These are phyloP conservation scores for Clavispora fructus DNA, from an alignment of 805 yeast species.

Conservation along the genomic window DNA sequence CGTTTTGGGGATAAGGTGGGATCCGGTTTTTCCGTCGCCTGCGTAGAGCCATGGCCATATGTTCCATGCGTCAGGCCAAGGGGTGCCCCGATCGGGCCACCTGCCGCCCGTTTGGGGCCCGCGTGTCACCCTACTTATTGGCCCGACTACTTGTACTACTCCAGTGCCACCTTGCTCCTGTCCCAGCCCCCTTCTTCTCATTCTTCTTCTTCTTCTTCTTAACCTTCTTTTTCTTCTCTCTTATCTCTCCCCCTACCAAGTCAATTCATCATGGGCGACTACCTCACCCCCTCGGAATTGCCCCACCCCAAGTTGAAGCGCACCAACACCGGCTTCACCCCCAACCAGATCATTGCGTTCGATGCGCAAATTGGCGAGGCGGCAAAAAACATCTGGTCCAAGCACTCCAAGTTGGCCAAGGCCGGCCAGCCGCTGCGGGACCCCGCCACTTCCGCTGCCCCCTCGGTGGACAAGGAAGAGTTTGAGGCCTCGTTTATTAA, in stretches of 20 bases:
- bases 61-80: not conserved
- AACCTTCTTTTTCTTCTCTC: not conserved
- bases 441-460: conserved; percentile 15
- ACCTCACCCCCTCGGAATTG: conserved; percentile 32
- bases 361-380: conserved; percentile 77
- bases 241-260: not conserved
- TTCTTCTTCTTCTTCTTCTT: not conserved
- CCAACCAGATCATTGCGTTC: conserved; percentile 78
- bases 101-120: not conserved
- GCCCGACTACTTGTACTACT: not conserved
- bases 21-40: not conserved
- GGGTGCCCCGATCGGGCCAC: not conserved
- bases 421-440: conserved; percentile 11
- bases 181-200: not conserved
- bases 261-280: conserved; percentile 25
- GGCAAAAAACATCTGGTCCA: conserved; percentile 74
- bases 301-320: conserved; percentile 53
- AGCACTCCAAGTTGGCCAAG: conserved; percentile 47
- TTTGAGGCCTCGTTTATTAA: conserved; percentile 68
- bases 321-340: conserved; percentile 86
- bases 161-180: not conserved
- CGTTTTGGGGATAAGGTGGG: too few species aligned
- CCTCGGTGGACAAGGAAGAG: conserved; percentile 38
- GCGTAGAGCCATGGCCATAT: not conserved
- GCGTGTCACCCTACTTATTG: not conserved